Evolutionary conservation across 208 protist species (phyloP).

Genomic region (Leishmania gerbilli): DNA sequence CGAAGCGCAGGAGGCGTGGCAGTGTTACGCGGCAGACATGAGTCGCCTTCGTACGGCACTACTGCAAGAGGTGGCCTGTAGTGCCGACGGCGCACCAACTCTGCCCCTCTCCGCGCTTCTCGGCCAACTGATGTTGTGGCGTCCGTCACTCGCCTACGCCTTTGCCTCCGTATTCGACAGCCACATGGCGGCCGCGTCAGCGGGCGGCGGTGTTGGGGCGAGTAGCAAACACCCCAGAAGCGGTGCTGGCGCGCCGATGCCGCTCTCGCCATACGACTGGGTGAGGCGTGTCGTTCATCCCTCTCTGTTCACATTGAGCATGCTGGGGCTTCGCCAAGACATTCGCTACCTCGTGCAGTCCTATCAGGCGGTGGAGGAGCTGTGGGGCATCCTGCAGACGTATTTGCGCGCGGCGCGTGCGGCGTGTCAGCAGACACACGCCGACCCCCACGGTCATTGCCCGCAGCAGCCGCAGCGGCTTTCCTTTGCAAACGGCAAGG

Average conservation of each 20-base stretch:
- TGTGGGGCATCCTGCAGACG: constrained; percentile 16
- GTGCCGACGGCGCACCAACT: background rate
- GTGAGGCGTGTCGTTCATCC: background rate
- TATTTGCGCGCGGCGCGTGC: constrained; percentile 5
- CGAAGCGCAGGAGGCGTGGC: constrained; percentile 29
- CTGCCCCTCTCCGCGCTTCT: background rate
- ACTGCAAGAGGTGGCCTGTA: background rate
- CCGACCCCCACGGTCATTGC: background rate
- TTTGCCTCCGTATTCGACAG: constrained; percentile 10
- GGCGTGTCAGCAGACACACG: constrained; percentile 4
- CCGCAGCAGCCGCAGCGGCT: background rate
- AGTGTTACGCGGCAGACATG: constrained; percentile 10
- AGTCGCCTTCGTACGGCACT: constrained; percentile 14
- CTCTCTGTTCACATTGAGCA: constrained; percentile 14
- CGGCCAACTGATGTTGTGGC: constrained; percentile 6
- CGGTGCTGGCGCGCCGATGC: background rate
- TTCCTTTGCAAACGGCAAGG: background rate
- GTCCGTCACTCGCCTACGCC: constrained; percentile 12
- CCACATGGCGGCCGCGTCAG: constrained; percentile 1
- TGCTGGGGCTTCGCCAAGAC: constrained; percentile 26
- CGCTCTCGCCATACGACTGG: constrained; percentile 20
- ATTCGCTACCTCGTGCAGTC: constrained; percentile 24
- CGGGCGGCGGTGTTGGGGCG: background rate
- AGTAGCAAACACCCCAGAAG: background rate
- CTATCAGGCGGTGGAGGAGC: constrained; percentile 28